Evolutionary conservation across 75 land plant species (phyloP).

Genomic region (Pinus taeda): DNA sequence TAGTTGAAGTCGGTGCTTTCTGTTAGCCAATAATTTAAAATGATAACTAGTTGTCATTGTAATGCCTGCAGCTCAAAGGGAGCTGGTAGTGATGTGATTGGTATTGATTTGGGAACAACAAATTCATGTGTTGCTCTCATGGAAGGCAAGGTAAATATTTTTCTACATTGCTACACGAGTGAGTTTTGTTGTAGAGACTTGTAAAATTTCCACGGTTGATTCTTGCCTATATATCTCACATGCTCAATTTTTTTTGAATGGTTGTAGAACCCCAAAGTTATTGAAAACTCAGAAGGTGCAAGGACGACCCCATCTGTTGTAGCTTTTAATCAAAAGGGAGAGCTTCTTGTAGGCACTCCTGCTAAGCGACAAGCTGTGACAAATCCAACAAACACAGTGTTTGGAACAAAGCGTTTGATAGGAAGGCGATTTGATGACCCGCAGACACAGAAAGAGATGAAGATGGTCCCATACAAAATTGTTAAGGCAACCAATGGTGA

Average conservation of each 20-base stretch:
- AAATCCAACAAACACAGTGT: conserved; percentile 66
- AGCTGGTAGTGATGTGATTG: conserved; percentile 50
- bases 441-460: conserved; percentile 74
- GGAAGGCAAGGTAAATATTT: conserved; percentile 60
- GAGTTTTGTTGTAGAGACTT: no score
- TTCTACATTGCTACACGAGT: no score
- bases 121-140: conserved; percentile 49
- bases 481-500: conserved; percentile 74
- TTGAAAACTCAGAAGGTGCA: conserved; percentile 73
- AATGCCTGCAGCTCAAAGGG: conserved; percentile 43
- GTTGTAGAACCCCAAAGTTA: conserved; percentile 55
- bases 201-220: no score
- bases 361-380: conserved; percentile 84
- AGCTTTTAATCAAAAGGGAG: conserved; percentile 63
- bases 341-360: conserved; percentile 68
- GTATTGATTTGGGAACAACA: conserved; percentile 52
- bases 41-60: no score
- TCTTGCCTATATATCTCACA: no score
- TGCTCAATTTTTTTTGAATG: not conserved
- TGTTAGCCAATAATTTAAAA: no score
- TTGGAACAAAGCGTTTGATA: conserved; percentile 72
- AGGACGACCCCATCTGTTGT: conserved; percentile 78
- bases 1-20: no score
- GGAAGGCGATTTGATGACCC: conserved; percentile 72
- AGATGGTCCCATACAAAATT: conserved; percentile 76